Evolutionary conservation across 768 basidiomycete genomes (phyloP).

Genomic region (Pleurotus giganteus): DNA sequence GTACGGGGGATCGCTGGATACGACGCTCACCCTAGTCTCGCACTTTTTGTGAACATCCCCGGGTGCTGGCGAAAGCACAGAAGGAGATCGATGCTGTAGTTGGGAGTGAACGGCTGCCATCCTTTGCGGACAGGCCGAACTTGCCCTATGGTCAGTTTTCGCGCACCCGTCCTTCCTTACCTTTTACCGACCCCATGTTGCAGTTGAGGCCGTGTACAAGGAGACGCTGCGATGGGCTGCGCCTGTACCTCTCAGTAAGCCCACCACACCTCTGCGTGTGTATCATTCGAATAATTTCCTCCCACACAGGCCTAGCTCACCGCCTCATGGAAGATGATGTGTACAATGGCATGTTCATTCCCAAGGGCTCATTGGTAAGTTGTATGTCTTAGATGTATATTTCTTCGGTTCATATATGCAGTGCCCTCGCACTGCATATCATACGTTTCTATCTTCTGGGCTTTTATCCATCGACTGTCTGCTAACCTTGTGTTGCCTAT

Average conservation of each 20-base stretch:
- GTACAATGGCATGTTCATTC: conserved; percentile 55
- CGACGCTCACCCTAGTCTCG: conserved; percentile 53
- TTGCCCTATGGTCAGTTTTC: conserved; percentile 57
- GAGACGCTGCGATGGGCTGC: conserved; percentile 17
- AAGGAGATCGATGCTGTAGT: conserved; percentile 63
- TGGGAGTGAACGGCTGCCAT: conserved; percentile 56
- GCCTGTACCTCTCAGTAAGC: conserved; percentile 14
- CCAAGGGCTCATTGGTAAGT: conserved; percentile 47
- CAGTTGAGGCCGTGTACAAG: conserved; percentile 53
- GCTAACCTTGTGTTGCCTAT: no score
- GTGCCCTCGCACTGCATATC: no score
- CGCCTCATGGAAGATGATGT: conserved; percentile 64
- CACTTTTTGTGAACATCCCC: conserved; percentile 63
- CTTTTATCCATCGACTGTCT: no score
- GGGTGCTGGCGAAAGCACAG: conserved; percentile 55
- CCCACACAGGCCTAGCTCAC: conserved; percentile 54
- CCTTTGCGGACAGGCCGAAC: conserved; percentile 48
- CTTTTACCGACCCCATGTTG: no score
- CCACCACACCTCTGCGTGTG: neutral
- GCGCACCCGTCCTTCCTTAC: no score
- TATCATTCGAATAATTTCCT: conserved; percentile 6
- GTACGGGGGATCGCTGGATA: conserved; percentile 54
- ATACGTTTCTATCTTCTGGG: no score
- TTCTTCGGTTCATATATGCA: neutral
- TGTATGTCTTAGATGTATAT: neutral